Evolutionary conservation across 495 filamentous ascomycete species (phyloP), one percentile per base, ranked within the genome.

Genomic region (Neurospora intermedia): DNA sequence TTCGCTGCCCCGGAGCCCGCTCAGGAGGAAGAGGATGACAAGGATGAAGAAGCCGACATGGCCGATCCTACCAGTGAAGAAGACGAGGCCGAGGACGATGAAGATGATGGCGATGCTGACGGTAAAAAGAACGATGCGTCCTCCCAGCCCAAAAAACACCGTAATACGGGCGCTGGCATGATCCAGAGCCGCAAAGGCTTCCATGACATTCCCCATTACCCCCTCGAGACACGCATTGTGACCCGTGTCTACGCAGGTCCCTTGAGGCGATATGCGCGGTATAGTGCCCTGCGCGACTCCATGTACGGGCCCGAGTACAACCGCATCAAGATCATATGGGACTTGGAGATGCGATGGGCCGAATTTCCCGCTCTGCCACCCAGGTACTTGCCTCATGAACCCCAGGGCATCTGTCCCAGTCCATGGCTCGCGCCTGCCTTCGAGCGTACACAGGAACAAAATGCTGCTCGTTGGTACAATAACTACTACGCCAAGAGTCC

Each of bases 181-280:
- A 74, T 76, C 46, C 74, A 77, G 70, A 69, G 74, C 39, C 75
- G 75, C 42, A 78, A 79, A 48, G 42, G 73, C 45, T 80, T 80
- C 41, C 74, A 80, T 73, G 79, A 84, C 73, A 82, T 85, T 35
- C 79, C 81, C 11, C 77, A 77, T 9, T 85, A 85, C 69, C 84
- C 84, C 4, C 80, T 81, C 9, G 84, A 85, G 73, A 80, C 82
- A 3, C 79, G 83, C 35, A 84, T 81, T 76, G 82, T 82, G 71
- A 84, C 83, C 2, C 83, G 84, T 54, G 81, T 83, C 31, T 85
- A 85, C 71, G 79, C 82, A 70, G 84, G 84, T 3, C 83, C 83
- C 15, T 77, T 85, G 16, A 80, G 82, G 41, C 77, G 82, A 69
- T 85, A 84, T 78, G 83, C 83, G 2, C 77, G 83, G 1, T 83